Evolutionary conservation across 768 basidiomycete genomes (phyloP).

Genomic region (Termitomyces sp.): DNA sequence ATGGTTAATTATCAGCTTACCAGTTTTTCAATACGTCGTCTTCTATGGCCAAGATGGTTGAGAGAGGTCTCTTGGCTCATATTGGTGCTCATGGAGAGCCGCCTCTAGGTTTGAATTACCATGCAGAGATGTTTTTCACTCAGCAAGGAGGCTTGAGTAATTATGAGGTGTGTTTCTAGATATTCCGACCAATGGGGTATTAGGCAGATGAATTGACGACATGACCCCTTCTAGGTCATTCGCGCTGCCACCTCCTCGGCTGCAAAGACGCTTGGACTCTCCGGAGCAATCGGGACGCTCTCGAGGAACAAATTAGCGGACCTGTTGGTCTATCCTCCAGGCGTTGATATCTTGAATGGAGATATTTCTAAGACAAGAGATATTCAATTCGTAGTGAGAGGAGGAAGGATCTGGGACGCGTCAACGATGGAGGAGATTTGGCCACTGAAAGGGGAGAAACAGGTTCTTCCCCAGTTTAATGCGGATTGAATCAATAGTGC

Average conservation of each 20-base stretch:
- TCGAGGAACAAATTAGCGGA: conserved; percentile 69
- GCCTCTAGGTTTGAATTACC: conserved; percentile 73
- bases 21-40: conserved; percentile 66
- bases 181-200: background rate
- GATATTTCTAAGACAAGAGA: conserved; percentile 48
- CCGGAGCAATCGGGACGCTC: conserved; percentile 58
- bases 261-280: conserved; percentile 62
- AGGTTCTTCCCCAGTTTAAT: conserved; percentile 58
- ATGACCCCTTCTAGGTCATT: conserved; percentile 41
- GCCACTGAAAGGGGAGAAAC: conserved; percentile 60
- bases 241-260: conserved; percentile 67
- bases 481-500: conserved; percentile 25
- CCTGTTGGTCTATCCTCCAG: conserved; percentile 61
- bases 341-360: conserved; percentile 52
- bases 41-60: conserved; percentile 67
- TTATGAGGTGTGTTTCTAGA: conserved; percentile 50
- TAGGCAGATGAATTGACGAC: background rate
- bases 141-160: conserved; percentile 61
- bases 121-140: conserved; percentile 69
- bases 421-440: conserved; percentile 65
- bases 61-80: conserved; percentile 55
- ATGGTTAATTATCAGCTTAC: conserved; percentile 38
- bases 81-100: conserved; percentile 77
- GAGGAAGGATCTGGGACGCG: conserved; percentile 71
- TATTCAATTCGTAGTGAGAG: conserved; percentile 54